Conservation (phyloP, 2,329 filamentous ascomycete genomes). For the Penicillium brevicompactum region DNA sequence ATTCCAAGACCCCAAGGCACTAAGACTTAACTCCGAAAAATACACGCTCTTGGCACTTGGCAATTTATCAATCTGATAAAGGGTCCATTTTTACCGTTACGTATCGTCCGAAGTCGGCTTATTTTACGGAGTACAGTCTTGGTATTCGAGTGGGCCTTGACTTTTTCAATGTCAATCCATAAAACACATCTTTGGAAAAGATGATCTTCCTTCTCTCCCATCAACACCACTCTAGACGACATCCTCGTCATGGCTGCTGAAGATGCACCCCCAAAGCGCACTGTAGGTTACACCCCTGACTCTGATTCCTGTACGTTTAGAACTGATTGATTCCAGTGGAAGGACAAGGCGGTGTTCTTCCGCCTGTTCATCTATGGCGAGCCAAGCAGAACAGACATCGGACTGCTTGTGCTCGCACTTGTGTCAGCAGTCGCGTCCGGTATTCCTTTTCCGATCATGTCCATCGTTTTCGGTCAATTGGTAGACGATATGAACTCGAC, state of each 20-base stretch:
- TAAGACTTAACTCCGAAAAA: not conserved
- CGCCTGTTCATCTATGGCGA: conserved; percentile 9
- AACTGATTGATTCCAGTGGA: conserved; percentile 4
- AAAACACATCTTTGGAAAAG: not conserved
- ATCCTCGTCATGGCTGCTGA: not conserved
- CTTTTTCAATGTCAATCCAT: not conserved
- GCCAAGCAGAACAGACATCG: conserved; percentile 5
- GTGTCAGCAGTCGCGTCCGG: conserved; percentile 32
- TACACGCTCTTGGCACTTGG: not conserved
- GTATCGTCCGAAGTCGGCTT: conserved; percentile 3
- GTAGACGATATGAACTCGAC: conserved; percentile 33
- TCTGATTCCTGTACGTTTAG: not conserved
- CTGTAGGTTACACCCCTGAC: not conserved
- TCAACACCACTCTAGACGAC: not conserved
- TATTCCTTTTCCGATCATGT: conserved; percentile 35
- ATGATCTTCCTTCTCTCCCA: not conserved
- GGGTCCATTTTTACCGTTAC: not conserved
- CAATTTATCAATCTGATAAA: conserved; percentile 3
- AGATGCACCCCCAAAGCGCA: conserved; percentile 3
- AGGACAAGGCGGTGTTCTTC: conserved; percentile 2
- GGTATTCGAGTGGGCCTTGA: not conserved
- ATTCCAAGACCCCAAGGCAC: not conserved
- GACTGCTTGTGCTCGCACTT: conserved; percentile 14
- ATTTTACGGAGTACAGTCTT: not conserved
- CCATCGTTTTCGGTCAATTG: conserved; percentile 34